Evolutionary conservation across 2,329 filamentous ascomycete species (phyloP).

Genomic region (Ophiostoma angusticollis): DNA sequence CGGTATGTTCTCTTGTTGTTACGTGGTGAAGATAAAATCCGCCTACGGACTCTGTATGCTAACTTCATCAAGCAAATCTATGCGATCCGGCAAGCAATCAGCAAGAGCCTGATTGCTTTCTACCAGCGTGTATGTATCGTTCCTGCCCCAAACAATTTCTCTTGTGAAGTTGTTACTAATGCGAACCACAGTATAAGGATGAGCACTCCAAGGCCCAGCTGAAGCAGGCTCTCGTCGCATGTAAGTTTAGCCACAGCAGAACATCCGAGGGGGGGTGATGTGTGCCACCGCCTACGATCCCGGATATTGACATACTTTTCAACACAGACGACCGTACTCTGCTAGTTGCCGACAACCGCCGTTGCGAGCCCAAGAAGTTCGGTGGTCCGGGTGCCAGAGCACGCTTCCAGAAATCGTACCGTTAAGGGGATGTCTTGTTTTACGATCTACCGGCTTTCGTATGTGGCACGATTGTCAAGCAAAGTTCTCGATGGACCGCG

Average conservation of each 20-base stretch:
- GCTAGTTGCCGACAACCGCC: conserved; percentile 97
- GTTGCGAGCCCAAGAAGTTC: conserved; percentile 98
- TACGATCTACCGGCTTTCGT: neutral
- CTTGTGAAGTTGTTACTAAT: too few species aligned
- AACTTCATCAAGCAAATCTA: conserved; percentile 27
- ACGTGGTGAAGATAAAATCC: neutral
- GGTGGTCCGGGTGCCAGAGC: conserved; percentile 85
- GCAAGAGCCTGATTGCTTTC: conserved; percentile 60
- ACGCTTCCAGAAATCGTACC: conserved; percentile 98
- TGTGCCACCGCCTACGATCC: too few species aligned
- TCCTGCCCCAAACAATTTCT: neutral
- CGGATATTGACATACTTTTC: too few species aligned
- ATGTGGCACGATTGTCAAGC: neutral
- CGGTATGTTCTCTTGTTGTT: conserved; percentile 8
- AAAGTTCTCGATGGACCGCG: neutral
- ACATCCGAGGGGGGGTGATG: too few species aligned
- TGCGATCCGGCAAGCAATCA: conserved; percentile 96
- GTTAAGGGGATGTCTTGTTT: conserved; percentile 45
- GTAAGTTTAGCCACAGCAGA: conserved; percentile 6
- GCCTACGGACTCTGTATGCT: neutral
- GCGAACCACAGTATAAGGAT: conserved; percentile 82
- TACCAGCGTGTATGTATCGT: conserved; percentile 32
- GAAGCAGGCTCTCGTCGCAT: conserved; percentile 92
- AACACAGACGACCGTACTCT: conserved; percentile 40
- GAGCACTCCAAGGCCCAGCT: conserved; percentile 99